Conservation (phyloP, 2,329 filamentous ascomycete genomes). For the Canariomyces notabilis region DNA sequence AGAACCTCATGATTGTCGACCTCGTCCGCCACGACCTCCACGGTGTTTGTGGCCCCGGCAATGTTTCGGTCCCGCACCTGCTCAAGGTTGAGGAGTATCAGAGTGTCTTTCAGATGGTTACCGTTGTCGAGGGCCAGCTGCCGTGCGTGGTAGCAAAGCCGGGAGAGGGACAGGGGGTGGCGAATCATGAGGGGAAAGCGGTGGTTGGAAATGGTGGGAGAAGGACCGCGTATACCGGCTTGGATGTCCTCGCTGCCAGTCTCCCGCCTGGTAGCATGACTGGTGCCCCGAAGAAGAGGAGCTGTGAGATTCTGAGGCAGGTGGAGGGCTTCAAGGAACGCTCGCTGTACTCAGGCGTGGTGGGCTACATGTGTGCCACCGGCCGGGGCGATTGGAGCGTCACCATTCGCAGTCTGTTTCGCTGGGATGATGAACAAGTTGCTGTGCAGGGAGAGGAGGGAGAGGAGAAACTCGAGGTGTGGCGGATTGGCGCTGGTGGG, state of each 20-base stretch:
- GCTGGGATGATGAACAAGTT: constrained; percentile 62
- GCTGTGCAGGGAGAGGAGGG: constrained; percentile 27
- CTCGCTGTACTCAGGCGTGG: constrained; percentile 79
- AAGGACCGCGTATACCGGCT: constrained; percentile 50
- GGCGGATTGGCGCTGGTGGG: constrained; percentile 85
- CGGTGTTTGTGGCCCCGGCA: constrained; percentile 70
- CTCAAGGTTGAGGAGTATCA: constrained; percentile 88
- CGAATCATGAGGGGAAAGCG: background rate
- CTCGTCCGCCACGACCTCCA: constrained; percentile 91
- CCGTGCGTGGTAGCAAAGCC: constrained; percentile 23
- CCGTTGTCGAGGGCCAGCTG: constrained; percentile 70
- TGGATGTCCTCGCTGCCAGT: constrained; percentile 71
- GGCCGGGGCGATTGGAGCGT: constrained; percentile 89
- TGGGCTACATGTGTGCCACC: constrained; percentile 84
- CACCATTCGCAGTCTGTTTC: constrained; percentile 77
- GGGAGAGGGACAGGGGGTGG: background rate
- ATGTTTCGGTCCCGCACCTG: constrained; percentile 69
- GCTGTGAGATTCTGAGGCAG: constrained; percentile 71
- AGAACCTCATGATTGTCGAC: constrained; percentile 98
- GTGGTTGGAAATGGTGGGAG: background rate
- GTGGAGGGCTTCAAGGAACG: constrained; percentile 62
- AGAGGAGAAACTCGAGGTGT: constrained; percentile 48
- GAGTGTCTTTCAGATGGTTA: constrained; percentile 87
- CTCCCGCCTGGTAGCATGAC: constrained; percentile 95
- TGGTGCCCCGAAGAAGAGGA: constrained; percentile 88